Evolutionary conservation across 2,329 filamentous ascomycete species (phyloP).

Genomic region (Diaporthe vaccinii): DNA sequence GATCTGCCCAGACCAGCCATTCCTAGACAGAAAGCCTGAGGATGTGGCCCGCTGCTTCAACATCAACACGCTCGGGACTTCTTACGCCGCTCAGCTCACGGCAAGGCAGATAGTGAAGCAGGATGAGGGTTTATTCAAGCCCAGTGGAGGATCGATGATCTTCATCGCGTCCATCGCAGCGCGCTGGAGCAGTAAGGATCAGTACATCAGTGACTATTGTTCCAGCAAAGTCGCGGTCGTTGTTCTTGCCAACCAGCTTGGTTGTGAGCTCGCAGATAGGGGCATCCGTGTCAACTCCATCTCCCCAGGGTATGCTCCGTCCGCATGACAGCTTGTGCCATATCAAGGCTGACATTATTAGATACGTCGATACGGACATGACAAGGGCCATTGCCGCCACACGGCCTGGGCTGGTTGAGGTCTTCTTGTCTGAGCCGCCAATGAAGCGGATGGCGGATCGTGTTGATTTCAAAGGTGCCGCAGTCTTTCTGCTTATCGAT

Average conservation of each 20-base stretch:
- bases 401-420: slow-evolving; percentile 48
- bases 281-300: slow-evolving; percentile 51
- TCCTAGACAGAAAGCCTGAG: slow-evolving; percentile 1
- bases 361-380: slow-evolving; percentile 53
- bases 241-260: slow-evolving; percentile 56
- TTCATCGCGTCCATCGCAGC: slow-evolving; percentile 52
- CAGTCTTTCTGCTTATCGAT: slow-evolving; percentile 56
- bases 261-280: slow-evolving; percentile 51
- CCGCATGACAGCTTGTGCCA: too few relatives aligned
- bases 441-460: slow-evolving; percentile 55
- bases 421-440: slow-evolving; percentile 55
- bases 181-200: slow-evolving; percentile 48
- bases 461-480: slow-evolving; percentile 55
- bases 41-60: slow-evolving; percentile 45
- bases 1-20: neutral
- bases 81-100: slow-evolving; percentile 52
- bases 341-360: slow-evolving; percentile 33
- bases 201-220: slow-evolving; percentile 55
- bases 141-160: slow-evolving; percentile 49
- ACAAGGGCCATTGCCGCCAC: slow-evolving; percentile 48
- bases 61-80: slow-evolving; percentile 51
- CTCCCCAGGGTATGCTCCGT: slow-evolving; percentile 49
- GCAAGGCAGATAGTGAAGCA: slow-evolving; percentile 53
- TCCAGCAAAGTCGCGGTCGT: slow-evolving; percentile 62
- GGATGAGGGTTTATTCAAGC: slow-evolving; percentile 43